Evolutionary conservation across 805 yeast species (phyloP).

Genomic region (Ogataea kodamae): DNA sequence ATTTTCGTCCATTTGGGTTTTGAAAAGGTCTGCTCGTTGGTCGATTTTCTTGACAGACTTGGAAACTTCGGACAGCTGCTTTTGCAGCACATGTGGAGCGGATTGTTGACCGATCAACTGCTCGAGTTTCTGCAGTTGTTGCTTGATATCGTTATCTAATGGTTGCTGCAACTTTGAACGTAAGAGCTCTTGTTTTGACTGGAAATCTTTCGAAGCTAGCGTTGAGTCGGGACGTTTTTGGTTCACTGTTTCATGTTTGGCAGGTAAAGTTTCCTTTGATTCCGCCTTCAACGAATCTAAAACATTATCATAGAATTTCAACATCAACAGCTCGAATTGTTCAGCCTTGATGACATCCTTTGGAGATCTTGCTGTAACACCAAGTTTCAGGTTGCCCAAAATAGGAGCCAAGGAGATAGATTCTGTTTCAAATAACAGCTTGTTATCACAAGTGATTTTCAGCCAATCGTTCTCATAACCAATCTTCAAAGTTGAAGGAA

Average conservation of each 20-base stretch:
- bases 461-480: constrained; percentile 46
- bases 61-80: constrained; percentile 22
- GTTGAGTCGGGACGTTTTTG: not conserved
- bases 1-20: constrained; percentile 5
- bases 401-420: constrained; percentile 43
- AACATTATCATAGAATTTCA: constrained; percentile 53
- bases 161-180: not conserved
- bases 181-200: constrained; percentile 17
- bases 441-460: constrained; percentile 70
- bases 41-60: constrained; percentile 17
- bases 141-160: constrained; percentile 1
- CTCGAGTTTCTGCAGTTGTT: constrained; percentile 10
- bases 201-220: constrained; percentile 13
- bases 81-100: constrained; percentile 15
- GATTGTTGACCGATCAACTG: constrained; percentile 6
- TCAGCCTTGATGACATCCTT: constrained; percentile 40
- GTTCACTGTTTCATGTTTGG: constrained; percentile 35
- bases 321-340: constrained; percentile 59
- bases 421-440: constrained; percentile 64
- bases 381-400: constrained; percentile 41
- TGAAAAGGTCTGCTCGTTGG: constrained; percentile 10
- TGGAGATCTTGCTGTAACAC: constrained; percentile 49
- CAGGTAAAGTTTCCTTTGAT: constrained; percentile 25
- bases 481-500: constrained; percentile 66
- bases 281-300: constrained; percentile 24